Evolutionary conservation across 352 stramenopile species (phyloP).

Genomic region (Phytophthora chlamydospora): DNA sequence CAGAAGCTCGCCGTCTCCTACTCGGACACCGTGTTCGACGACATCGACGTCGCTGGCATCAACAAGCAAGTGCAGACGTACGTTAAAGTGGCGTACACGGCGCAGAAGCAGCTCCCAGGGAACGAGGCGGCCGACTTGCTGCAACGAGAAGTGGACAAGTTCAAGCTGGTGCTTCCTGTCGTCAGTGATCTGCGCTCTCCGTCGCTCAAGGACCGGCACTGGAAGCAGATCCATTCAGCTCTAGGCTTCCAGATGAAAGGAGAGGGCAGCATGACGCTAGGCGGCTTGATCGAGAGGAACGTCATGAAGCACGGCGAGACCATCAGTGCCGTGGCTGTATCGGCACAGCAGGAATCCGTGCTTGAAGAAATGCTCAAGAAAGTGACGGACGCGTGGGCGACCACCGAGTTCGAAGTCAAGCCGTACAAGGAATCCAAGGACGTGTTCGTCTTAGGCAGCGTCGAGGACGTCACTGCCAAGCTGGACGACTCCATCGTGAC

Average conservation of each 20-base stretch:
- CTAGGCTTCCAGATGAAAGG: slow-evolving; percentile 92
- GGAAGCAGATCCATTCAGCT: slow-evolving; percentile 71
- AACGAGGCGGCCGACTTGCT: slow-evolving; percentile 88
- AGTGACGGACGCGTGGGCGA: slow-evolving; percentile 90
- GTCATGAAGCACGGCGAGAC: slow-evolving; percentile 88
- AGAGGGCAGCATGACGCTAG: slow-evolving; percentile 79
- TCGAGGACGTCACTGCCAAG: slow-evolving; percentile 90
- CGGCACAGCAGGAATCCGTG: slow-evolving; percentile 90
- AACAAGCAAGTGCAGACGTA: slow-evolving; percentile 92
- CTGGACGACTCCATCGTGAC: slow-evolving; percentile 94
- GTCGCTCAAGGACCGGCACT: slow-evolving; percentile 79
- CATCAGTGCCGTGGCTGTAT: slow-evolving; percentile 86
- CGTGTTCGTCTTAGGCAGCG: slow-evolving; percentile 91
- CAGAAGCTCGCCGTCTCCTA: slow-evolving; percentile 77
- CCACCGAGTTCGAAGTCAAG: slow-evolving; percentile 93
- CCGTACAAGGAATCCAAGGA: slow-evolving; percentile 94
- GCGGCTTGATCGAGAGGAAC: slow-evolving; percentile 86
- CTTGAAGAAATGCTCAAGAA: slow-evolving; percentile 95
- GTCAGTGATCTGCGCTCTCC: slow-evolving; percentile 72
- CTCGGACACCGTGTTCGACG: slow-evolving; percentile 81
- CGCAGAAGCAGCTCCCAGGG: slow-evolving; percentile 85
- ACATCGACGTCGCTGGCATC: slow-evolving; percentile 89
- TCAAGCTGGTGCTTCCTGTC: slow-evolving; percentile 86
- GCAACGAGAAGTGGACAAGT: slow-evolving; percentile 89
- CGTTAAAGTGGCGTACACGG: slow-evolving; percentile 87